A percentile compares a stretch with the other conserved stretches of the same genome.
These are phyloP conservation scores for Rutstroemia sp. DNA, from an alignment of 2,329 filamentous ascomycete genomes.

Conservation along the genomic window DNA sequence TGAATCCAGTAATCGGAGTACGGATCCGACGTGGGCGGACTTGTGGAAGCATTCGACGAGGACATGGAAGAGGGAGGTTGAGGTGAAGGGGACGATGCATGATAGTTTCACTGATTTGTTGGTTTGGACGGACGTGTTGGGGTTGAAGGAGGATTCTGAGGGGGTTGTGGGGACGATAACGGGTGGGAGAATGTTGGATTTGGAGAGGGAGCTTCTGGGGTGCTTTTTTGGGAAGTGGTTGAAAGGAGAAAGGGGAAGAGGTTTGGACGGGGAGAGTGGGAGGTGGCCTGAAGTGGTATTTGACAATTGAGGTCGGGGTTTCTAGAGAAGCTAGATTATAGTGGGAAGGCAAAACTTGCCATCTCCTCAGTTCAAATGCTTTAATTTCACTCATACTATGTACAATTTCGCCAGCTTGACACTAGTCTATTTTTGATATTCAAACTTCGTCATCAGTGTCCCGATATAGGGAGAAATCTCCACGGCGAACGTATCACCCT, in stretches of 20 bases:
- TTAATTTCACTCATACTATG: not conserved
- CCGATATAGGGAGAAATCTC: slow-evolving; percentile 42
- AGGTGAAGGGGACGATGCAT: slow-evolving; percentile 26
- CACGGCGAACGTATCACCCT: slow-evolving; percentile 40
- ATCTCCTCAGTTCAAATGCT: too few relatives aligned
- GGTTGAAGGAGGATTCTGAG: not conserved
- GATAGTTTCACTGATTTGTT: slow-evolving; percentile 28
- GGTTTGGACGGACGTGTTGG: not conserved
- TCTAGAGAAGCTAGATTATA: too few relatives aligned
- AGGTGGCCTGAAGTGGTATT: slow-evolving; percentile 20
- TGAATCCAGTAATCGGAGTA: slow-evolving; percentile 22
- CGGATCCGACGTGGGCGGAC: slow-evolving; percentile 22
- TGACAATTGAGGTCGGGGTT: not conserved
- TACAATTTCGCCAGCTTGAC: not conserved
- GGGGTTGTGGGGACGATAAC: slow-evolving; percentile 19
- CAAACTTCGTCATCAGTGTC: slow-evolving; percentile 39
- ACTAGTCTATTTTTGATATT: slow-evolving; percentile 26
- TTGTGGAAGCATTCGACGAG: slow-evolving; percentile 19
- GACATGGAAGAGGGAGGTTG: slow-evolving; percentile 29
- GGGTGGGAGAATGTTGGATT: slow-evolving; percentile 17
- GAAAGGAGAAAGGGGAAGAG: slow-evolving; percentile 3
- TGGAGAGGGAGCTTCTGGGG: slow-evolving; percentile 20
- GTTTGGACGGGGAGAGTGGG: slow-evolving; percentile 12
- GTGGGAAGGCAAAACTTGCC: too few relatives aligned
- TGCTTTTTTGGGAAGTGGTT: slow-evolving; percentile 20